phyloP scores from a whole-genome alignment of 352 stramenopile genomes.

The Globisporangium abappressorium region DNA sequence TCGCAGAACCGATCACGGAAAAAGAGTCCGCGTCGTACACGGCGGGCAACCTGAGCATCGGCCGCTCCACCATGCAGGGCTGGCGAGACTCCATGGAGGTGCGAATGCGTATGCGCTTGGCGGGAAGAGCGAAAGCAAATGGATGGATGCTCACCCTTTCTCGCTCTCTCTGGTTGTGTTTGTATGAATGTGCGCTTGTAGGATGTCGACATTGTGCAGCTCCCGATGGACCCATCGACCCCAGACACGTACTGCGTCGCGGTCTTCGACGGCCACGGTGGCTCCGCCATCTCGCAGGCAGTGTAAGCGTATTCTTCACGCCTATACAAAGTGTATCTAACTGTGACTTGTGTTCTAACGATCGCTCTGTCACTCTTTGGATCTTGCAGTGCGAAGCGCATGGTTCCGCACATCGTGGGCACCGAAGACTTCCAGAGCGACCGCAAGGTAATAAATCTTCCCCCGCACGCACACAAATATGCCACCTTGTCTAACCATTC shows the following conservation, averaged over 20 bases:
- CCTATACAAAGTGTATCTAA: neutral
- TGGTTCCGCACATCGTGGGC: conserved; percentile 54
- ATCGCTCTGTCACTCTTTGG: neutral
- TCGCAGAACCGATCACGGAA: conserved; percentile 73
- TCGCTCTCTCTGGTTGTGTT: neutral
- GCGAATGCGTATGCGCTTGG: neutral
- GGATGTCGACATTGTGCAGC: conserved; percentile 73
- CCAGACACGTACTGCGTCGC: conserved; percentile 66
- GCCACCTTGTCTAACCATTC: neutral
- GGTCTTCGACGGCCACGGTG: conserved; percentile 85
- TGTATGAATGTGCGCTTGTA: conserved; percentile 14
- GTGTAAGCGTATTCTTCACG: conserved; percentile 36
- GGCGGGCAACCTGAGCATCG: conserved; percentile 53
- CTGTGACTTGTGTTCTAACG: neutral
- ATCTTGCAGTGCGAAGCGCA: conserved; percentile 56
- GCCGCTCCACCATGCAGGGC: conserved; percentile 75
- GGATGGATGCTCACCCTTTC: neutral
- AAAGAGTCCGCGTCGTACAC: conserved; percentile 57
- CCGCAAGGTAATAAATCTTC: conserved; percentile 28
- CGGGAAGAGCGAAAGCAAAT: neutral
- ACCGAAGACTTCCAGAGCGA: conserved; percentile 79
- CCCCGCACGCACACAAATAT: neutral
- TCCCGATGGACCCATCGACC: conserved; percentile 55
- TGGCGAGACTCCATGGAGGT: conserved; percentile 88
- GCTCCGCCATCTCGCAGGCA: conserved; percentile 56